Evolutionary conservation across 805 yeast species (phyloP), one percentile per base, ranked within the genome.

Genomic region (Teunomyces stri): DNA sequence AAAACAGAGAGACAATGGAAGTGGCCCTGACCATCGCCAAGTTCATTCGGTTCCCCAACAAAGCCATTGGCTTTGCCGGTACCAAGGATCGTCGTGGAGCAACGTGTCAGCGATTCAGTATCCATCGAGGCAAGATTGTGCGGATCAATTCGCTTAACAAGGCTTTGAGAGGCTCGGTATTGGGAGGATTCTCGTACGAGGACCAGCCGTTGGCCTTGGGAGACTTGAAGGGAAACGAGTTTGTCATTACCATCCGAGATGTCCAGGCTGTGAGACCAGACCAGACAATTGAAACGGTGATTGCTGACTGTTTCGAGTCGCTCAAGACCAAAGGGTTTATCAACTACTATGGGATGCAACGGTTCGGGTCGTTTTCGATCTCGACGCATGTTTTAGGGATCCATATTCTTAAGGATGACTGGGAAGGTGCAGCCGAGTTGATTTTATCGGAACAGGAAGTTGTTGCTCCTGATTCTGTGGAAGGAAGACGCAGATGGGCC

Each of bases 1-100:
- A 94, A 62, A 94, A 94, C 69, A 87, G 91, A 62, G 99, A 94
- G 56, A 91, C 99, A 0, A 89, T 94, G 97, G 97, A 94, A 68
- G 94, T 89, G 11, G 94, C 94, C 1, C 78, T 82, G 15, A 67
- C 86, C 22, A 69, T 94, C 42, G 73, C 91, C 42, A 85, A 85
- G 60, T 78, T 88, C 51, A 71, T 94, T 53, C 79, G 89, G 51
- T 69, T 87, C 16, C 92, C 91, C n/a, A 72, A 85, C 4, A 85
- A 84, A 52, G 62, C 73, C 35, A 75, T 94, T 30, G 76, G 88
- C 44, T 89, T 84, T 64, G 96, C 97, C 0, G 99, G 99, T 18
- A 95, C 99, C 2, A 94, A 94, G 60, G 99, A 94, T 65, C 80
- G 98, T 57, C 81, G 99, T 63, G 99, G 95, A 42, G 91, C 89